Base-by-base conservation (phyloP, 768 basidiomycete genomes). In the Thelephora ganbajun region DNA sequence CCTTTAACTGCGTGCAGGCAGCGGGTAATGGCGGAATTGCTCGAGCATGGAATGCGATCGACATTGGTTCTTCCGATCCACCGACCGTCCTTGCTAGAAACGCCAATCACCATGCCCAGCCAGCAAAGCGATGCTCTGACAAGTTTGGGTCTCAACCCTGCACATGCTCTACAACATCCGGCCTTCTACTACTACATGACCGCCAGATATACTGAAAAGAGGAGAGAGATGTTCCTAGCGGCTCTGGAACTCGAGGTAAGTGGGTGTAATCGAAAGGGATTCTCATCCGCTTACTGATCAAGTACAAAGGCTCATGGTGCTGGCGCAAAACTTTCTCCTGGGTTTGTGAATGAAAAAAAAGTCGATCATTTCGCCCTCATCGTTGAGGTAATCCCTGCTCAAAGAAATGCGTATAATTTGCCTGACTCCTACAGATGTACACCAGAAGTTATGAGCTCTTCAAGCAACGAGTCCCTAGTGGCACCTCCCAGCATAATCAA, bases 391-490 rank as follows among this genome's bases (percentile, higher is more conserved):
- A 43, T 65, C 53, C 9, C 30, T 9, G n/a, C 42, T 16, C 35
- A 34, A n/a, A 14, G n/a, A 4, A 41, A 9, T 42, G 11, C 14
- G 1, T 16, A 7, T 42, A n/a, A 14, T 34, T n/a, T 4, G 39
- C 1, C 33, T 30, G 14, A 33, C 20, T 18, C 20, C 35, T 16
- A 5, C 47, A 93, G 89, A 72, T 99, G 1, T 93, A 91, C 59
- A 96, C 90, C 6, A 91, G 93, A 58, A 73, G 96, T 1, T 98
- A 99, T 63, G 89, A 94, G 54, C 61, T 91, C 11, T 90, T 96
- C 69, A 97, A 94, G 66, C 82, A 78, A 54, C 75, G 86, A 56
- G 69, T 66, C 37, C 63, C 74, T 1, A 53, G 66, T 33, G 57
- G 65, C 19, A 45, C 44, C 44, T 22, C 16, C 7, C 39, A 41